Conservation (phyloP, 768 basidiomycete species). For the Podaxis carcinomalis region DNA sequence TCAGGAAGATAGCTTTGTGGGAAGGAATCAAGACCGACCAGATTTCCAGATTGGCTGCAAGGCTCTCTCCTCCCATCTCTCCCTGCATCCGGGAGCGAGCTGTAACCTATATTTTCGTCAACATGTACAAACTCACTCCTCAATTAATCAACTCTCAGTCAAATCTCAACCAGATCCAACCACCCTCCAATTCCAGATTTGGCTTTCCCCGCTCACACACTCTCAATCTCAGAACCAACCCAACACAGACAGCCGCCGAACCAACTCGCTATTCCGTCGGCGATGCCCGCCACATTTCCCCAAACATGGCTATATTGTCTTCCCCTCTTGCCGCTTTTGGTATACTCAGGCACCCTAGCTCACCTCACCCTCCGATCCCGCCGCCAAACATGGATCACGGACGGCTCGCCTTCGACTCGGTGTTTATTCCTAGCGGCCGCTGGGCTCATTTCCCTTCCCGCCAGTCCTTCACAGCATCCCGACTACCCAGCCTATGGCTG, state of each 20-base stretch:
- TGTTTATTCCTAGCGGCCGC: background rate
- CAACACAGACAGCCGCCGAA: conserved; percentile 8
- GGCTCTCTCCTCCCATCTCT: conserved; percentile 1
- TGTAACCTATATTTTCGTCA: conserved; percentile 20
- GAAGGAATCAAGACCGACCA: conserved; percentile 9
- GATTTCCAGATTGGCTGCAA: conserved; percentile 10
- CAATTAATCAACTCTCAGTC: conserved; percentile 21
- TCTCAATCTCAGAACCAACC: conserved; percentile 10
- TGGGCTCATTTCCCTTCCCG: background rate
- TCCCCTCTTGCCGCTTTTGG: conserved; percentile 1
- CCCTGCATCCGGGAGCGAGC: conserved; percentile 12
- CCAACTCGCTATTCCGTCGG: conserved; percentile 13
- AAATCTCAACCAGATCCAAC: conserved; percentile 8
- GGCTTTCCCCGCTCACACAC: conserved; percentile 1
- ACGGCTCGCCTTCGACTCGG: conserved; percentile 1
- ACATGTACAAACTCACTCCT: conserved; percentile 17
- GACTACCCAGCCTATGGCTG: background rate
- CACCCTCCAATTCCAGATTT: conserved; percentile 5
- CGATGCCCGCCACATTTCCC: conserved; percentile 12
- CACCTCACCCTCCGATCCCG: conserved; percentile 15
- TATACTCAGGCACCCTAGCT: conserved; percentile 13
- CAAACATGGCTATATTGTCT: conserved; percentile 19
- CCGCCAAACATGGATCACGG: conserved; percentile 2
- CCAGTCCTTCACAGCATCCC: background rate
- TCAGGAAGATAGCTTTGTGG: conserved; percentile 16